These are phyloP conservation scores for Geopyxis carbonaria DNA, from an alignment of 495 filamentous ascomycete species.

Conservation along the genomic window DNA sequence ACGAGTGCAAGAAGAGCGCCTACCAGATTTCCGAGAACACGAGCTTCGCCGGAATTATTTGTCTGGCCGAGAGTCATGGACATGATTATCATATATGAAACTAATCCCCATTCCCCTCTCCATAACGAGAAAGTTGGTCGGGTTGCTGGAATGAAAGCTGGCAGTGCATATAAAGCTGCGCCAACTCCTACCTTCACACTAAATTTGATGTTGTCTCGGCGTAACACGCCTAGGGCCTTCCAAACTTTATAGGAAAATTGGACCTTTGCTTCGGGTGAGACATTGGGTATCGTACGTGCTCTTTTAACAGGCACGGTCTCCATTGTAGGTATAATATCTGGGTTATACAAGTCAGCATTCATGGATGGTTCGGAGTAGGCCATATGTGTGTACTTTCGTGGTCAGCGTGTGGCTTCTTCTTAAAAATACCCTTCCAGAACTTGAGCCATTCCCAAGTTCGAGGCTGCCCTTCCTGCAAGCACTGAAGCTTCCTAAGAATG, in stretches of 20 bases:
- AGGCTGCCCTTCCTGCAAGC: slow-evolving; percentile 35
- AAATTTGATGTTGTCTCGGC: slow-evolving; percentile 55
- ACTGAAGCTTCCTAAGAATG: slow-evolving; percentile 60
- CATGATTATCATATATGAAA: slow-evolving; percentile 97
- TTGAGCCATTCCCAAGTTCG: slow-evolving; percentile 76
- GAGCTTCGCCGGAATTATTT: slow-evolving; percentile 73
- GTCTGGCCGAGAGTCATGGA: slow-evolving; percentile 92
- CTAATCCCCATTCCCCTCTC: slow-evolving; percentile 89
- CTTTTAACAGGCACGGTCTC: slow-evolving; percentile 11
- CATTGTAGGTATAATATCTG: no score
- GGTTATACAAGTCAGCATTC: no score
- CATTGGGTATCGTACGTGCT: slow-evolving; percentile 15
- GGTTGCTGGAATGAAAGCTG: slow-evolving; percentile 63
- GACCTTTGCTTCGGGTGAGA: slow-evolving; percentile 35
- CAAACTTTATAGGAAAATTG: slow-evolving; percentile 38
- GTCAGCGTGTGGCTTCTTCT: no score
- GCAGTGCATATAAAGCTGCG: slow-evolving; percentile 68
- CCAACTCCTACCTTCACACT: slow-evolving; percentile 85
- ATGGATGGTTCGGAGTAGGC: no score
- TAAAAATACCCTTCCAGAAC: slow-evolving; percentile 44
- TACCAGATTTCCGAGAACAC: slow-evolving; percentile 75
- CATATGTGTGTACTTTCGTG: no score
- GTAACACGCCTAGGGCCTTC: slow-evolving; percentile 39
- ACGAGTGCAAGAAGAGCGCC: slow-evolving; percentile 59
- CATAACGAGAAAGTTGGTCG: slow-evolving; percentile 69